These are phyloP conservation scores for Suhomyces kilbournensis DNA, from an alignment of 805 yeast genomes.

Conservation along the genomic window DNA sequence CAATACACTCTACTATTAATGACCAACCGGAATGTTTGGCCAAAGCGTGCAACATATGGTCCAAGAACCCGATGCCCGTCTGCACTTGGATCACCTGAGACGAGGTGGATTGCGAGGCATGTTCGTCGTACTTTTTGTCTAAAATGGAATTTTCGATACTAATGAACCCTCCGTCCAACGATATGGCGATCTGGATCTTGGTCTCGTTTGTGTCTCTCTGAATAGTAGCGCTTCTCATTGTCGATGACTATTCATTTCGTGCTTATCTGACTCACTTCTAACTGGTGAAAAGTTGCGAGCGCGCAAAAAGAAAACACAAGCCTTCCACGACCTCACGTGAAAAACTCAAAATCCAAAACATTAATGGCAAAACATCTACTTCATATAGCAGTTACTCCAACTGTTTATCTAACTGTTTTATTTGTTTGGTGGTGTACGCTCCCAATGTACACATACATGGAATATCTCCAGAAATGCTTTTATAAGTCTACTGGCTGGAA, in stretches of 20 bases:
- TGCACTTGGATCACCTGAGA: slow-evolving; percentile 76
- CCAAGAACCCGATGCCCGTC: slow-evolving; percentile 93
- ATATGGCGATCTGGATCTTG: slow-evolving; percentile 78
- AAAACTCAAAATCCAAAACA: neutral
- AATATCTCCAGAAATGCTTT: slow-evolving; percentile 73
- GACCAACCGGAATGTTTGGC: slow-evolving; percentile 99
- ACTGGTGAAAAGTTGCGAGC: neutral
- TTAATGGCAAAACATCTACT: neutral
- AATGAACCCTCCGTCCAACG: slow-evolving; percentile 82
- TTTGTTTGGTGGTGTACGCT: neutral
- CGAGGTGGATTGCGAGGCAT: slow-evolving; percentile 67
- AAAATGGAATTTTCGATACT: slow-evolving; percentile 60
- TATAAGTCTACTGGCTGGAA: slow-evolving; percentile 73
- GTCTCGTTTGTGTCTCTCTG: slow-evolving; percentile 88
- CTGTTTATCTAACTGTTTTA: too few species aligned
- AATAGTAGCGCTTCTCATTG: slow-evolving; percentile 41
- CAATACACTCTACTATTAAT: slow-evolving; percentile 80
- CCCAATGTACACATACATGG: slow-evolving; percentile 80
- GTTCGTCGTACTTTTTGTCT: slow-evolving; percentile 32
- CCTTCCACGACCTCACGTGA: neutral
- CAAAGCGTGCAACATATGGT: slow-evolving; percentile 96
- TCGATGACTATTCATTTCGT: neutral
- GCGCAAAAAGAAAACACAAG: neutral
- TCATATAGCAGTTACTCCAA: too few species aligned
- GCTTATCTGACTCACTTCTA: neutral